These are phyloP conservation scores for Debaryomyces fabryi DNA, from an alignment of 1,139 yeast genomes.

Conservation along the genomic window DNA sequence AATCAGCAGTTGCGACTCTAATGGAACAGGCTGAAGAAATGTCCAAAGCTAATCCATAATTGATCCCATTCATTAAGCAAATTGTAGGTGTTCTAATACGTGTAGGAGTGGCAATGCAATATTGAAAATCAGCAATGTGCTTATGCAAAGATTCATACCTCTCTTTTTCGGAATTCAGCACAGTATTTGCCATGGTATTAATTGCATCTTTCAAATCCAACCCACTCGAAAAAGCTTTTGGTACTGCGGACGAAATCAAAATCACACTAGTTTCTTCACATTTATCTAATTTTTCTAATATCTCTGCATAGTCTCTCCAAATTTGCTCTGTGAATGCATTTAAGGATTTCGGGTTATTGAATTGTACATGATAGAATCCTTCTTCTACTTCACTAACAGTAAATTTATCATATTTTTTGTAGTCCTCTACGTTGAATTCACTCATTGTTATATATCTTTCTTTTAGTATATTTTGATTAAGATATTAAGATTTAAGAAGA, in stretches of 20 bases:
- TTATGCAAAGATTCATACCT: conserved; percentile 31
- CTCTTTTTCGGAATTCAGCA: conserved; percentile 20
- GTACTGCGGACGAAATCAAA: conserved; percentile 57
- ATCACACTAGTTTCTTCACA: conserved; percentile 54
- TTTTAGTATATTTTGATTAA: neutral
- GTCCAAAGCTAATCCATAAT: conserved; percentile 70
- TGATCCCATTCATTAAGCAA: conserved; percentile 48
- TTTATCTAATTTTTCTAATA: conserved; percentile 50
- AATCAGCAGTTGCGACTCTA: conserved; percentile 58
- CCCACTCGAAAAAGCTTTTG: conserved; percentile 66
- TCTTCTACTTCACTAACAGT: conserved; percentile 43
- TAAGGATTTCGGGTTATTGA: conserved; percentile 63
- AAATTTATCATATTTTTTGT: conserved; percentile 38
- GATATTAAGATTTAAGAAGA: neutral
- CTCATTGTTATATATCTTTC: neutral
- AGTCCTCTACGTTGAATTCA: conserved; percentile 27
- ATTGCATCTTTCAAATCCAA: conserved; percentile 55
- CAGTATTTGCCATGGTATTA: conserved; percentile 13
- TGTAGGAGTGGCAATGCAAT: conserved; percentile 51
- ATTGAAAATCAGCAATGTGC: conserved; percentile 61
- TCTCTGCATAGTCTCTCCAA: conserved; percentile 58
- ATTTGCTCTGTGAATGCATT: conserved; percentile 60
- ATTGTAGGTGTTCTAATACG: conserved; percentile 53
- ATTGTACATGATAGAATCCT: conserved; percentile 60
- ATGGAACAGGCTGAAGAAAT: conserved; percentile 61